These are phyloP conservation scores for Harrya chromipes DNA, from an alignment of 768 basidiomycete species.

Conservation along the genomic window DNA sequence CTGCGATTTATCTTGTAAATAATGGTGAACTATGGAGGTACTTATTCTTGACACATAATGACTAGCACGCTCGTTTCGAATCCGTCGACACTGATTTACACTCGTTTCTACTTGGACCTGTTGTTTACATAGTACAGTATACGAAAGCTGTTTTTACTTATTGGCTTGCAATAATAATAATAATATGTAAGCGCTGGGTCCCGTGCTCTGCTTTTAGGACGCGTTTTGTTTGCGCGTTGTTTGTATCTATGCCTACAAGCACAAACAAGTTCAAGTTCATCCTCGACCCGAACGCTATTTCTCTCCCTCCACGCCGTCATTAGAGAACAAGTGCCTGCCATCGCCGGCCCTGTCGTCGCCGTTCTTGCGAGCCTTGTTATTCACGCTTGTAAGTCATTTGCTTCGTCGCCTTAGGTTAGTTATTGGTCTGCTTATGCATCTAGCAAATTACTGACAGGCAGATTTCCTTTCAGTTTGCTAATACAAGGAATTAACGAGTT, in stretches of 20 bases:
- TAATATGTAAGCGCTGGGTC: conserved; percentile 13
- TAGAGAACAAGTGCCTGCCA: conserved; percentile 18
- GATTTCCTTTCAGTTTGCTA: conserved; percentile 14
- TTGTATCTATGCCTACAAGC: conserved; percentile 24
- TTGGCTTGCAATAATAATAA: too few relatives aligned
- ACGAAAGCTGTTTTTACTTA: conserved; percentile 6
- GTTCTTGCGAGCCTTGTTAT: conserved; percentile 18
- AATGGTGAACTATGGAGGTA: not conserved
- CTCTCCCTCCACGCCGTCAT: conserved; percentile 10
- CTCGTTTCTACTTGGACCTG: not conserved
- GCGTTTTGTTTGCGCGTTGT: conserved; percentile 33
- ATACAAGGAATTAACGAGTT: conserved; percentile 24
- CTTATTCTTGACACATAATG: conserved; percentile 3
- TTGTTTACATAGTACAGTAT: not conserved
- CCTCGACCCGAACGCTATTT: conserved; percentile 7
- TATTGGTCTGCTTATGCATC: not conserved
- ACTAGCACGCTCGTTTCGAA: not conserved
- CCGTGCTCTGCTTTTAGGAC: conserved; percentile 20
- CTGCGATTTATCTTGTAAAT: conserved; percentile 31
- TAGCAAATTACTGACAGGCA: not conserved
- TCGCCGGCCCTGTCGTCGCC: conserved; percentile 18
- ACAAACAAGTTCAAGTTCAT: conserved; percentile 35
- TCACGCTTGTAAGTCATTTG: conserved; percentile 26
- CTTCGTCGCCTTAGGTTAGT: conserved; percentile 24
- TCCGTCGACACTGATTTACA: not conserved